These are phyloP conservation scores for Pouteria glomerata DNA, from an alignment of 148 eudicot species.

Conservation along the genomic window DNA sequence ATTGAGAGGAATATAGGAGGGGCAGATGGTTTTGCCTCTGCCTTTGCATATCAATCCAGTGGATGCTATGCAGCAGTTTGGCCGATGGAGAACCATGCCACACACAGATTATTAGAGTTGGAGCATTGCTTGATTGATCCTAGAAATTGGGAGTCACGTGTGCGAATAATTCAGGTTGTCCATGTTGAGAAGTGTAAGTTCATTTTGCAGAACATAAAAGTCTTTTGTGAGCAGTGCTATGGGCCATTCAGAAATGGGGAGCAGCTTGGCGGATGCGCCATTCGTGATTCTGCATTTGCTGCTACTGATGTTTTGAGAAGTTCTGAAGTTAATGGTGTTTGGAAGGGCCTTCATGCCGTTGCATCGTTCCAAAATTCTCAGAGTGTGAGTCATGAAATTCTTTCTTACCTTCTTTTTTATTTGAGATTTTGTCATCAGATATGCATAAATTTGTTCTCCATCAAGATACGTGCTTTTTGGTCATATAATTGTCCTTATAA, in stretches of 20 bases:
- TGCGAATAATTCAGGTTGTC: constrained; percentile 63
- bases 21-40: constrained; percentile 22
- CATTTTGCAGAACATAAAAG: constrained; percentile 40
- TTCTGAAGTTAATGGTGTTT: constrained; percentile 54
- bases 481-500: background rate
- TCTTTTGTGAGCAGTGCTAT: constrained; percentile 91
- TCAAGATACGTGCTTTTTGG: background rate
- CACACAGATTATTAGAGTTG: constrained; percentile 48
- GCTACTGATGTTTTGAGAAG: constrained; percentile 45
- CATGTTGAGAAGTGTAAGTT: constrained; percentile 35
- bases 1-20: constrained; percentile 46
- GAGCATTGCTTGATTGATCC: constrained; percentile 93
- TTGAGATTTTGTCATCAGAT: background rate
- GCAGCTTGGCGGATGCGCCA: constrained; percentile 90
- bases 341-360: constrained; percentile 58
- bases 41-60: constrained; percentile 58
- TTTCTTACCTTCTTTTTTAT: background rate
- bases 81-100: constrained; percentile 22
- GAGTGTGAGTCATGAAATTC: constrained; percentile 30
- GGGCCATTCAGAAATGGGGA: constrained; percentile 98
- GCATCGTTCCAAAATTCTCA: constrained; percentile 41
- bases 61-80: constrained; percentile 78
- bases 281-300: constrained; percentile 87
- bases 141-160: constrained; percentile 60
- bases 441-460: background rate